Percentiles rank a stretch among this genome's conserved stretches.
Conservation (phyloP, 2,329 filamentous ascomycete species). For the Fusarium brachygibbosum region DNA sequence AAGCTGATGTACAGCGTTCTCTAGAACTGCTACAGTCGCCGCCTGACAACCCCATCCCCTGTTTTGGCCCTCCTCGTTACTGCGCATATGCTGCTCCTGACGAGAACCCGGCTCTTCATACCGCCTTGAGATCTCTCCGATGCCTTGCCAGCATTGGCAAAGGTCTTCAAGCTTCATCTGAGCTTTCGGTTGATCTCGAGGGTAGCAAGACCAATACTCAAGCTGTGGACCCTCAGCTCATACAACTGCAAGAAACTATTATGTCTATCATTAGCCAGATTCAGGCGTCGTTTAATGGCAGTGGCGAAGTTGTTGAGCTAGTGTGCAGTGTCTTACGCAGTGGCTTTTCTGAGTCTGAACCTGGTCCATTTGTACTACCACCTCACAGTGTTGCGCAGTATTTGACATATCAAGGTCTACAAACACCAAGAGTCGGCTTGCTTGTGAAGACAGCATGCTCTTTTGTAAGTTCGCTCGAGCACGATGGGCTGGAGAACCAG, state of each 20-base stretch:
- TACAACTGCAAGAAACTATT: slow-evolving; percentile 61
- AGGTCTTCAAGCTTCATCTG: slow-evolving; percentile 76
- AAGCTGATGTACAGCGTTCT: slow-evolving; percentile 63
- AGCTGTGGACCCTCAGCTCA: slow-evolving; percentile 40
- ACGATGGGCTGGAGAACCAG: slow-evolving; percentile 59
- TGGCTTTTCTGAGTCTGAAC: slow-evolving; percentile 80
- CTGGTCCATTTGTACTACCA: slow-evolving; percentile 83
- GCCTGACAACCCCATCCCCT: slow-evolving; percentile 34
- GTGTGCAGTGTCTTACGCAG: slow-evolving; percentile 79
- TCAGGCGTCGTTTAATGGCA: slow-evolving; percentile 66
- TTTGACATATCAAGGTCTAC: slow-evolving; percentile 69
- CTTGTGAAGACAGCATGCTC: slow-evolving; percentile 79
- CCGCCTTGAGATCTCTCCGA: slow-evolving; percentile 70
- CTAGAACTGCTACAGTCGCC: slow-evolving; percentile 39
- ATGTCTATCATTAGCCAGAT: slow-evolving; percentile 62
- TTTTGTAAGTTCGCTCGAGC: slow-evolving; percentile 72
- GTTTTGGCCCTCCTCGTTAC: slow-evolving; percentile 38
- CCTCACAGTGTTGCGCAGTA: slow-evolving; percentile 75
- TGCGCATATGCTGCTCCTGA: slow-evolving; percentile 51
- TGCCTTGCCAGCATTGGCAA: slow-evolving; percentile 79
- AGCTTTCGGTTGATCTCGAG: slow-evolving; percentile 77
- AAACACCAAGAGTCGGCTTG: slow-evolving; percentile 76
- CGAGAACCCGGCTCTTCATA: slow-evolving; percentile 62
- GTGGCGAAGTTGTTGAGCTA: slow-evolving; percentile 77
- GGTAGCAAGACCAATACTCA: slow-evolving; percentile 51